Percentiles rank a stretch among this genome's conserved stretches.
These are phyloP conservation scores for Reticulascus tulasneorum DNA, from an alignment of 2,329 filamentous ascomycete genomes.

Conservation along the genomic window DNA sequence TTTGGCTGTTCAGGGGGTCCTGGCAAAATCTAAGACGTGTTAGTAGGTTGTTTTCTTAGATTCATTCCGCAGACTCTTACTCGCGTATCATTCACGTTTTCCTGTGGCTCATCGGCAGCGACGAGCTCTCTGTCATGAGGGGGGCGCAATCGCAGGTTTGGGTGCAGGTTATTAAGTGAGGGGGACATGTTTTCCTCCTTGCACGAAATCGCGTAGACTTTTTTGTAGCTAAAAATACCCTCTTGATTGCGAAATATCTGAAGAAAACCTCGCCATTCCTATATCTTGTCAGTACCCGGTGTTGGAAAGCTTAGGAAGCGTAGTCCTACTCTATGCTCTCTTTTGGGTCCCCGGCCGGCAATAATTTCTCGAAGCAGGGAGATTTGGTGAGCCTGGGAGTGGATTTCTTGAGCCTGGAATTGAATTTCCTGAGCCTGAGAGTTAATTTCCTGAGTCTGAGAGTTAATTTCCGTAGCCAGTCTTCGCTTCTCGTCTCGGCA, in stretches of 20 bases:
- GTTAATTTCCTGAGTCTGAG: too few relatives aligned
- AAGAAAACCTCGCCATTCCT: background rate
- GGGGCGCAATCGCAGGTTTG: slow-evolving; percentile 20
- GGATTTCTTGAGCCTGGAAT: too few relatives aligned
- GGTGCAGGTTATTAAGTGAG: slow-evolving; percentile 18
- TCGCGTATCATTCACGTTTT: background rate
- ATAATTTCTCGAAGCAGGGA: too few relatives aligned
- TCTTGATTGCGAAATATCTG: background rate
- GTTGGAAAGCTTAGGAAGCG: too few relatives aligned
- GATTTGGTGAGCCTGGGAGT: too few relatives aligned
- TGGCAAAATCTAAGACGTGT: slow-evolving; percentile 5
- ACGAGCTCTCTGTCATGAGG: slow-evolving; percentile 1
- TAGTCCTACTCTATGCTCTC: too few relatives aligned
- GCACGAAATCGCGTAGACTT: slow-evolving; percentile 22
- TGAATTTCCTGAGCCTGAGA: too few relatives aligned
- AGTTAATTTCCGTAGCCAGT: too few relatives aligned
- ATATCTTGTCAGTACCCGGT: background rate
- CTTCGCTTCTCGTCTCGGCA: too few relatives aligned
- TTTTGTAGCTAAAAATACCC: slow-evolving; percentile 8
- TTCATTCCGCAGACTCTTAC: too few relatives aligned
- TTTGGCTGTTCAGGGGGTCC: background rate
- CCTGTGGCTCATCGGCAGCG: background rate
- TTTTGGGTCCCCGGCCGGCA: too few relatives aligned
- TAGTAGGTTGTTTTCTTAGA: background rate
- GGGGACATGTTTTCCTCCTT: slow-evolving; percentile 30